A percentile compares a stretch with the other conserved stretches of the same genome.
phyloP scores from a whole-genome alignment of 495 filamentous ascomycete species.

The Penicillium riverlandense region DNA sequence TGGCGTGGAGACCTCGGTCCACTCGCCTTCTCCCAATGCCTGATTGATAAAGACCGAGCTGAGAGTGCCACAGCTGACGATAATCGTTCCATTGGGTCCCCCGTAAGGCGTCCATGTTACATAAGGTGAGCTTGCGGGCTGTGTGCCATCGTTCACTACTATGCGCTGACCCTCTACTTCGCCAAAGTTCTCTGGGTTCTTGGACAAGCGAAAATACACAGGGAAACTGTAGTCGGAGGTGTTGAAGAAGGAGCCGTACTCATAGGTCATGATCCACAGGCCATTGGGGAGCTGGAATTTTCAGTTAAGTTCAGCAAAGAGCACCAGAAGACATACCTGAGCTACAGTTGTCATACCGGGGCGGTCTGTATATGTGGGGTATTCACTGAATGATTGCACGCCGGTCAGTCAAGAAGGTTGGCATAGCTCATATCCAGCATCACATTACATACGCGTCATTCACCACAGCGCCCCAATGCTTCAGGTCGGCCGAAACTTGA shows the following conservation, averaged over 20 bases:
- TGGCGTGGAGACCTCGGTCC: constrained; percentile 44
- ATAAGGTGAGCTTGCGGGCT: constrained; percentile 49
- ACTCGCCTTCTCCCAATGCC: constrained; percentile 46
- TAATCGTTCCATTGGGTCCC: constrained; percentile 49
- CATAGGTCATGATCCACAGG: constrained; percentile 56
- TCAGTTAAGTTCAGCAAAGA: background rate
- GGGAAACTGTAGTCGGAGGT: constrained; percentile 41
- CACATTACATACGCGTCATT: constrained; percentile 45
- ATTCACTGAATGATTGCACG: constrained; percentile 17
- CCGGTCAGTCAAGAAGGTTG: background rate
- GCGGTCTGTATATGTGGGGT: constrained; percentile 50
- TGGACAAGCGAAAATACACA: constrained; percentile 49
- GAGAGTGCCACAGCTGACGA: constrained; percentile 46
- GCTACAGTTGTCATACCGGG: constrained; percentile 62
- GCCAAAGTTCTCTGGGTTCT: constrained; percentile 47
- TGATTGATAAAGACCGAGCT: constrained; percentile 52
- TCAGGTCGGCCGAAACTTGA: constrained; percentile 49
- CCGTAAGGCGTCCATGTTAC: constrained; percentile 48
- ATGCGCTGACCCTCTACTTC: constrained; percentile 33
- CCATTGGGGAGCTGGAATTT: constrained; percentile 44
- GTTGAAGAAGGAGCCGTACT: constrained; percentile 49
- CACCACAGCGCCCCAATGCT: constrained; percentile 49
- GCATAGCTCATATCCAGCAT: no score
- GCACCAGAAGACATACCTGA: constrained; percentile 11
- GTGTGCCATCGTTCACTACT: constrained; percentile 36